Base-by-base conservation (phyloP, 1,284 basidiomycete species). In the Vanrija pseudolonga region DNA sequence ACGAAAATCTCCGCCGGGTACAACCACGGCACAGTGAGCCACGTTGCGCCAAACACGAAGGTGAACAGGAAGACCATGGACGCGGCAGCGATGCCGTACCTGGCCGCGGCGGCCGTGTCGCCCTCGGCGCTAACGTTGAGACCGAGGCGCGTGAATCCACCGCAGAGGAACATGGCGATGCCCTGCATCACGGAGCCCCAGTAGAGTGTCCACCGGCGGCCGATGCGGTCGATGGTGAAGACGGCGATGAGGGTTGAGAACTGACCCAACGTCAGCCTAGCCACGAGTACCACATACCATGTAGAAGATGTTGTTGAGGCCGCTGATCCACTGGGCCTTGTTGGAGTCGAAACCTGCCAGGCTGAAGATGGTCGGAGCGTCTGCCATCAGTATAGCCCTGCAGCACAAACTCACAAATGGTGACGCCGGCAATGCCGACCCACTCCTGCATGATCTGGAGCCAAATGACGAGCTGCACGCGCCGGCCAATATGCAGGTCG, bases 401-500 rank as follows among this genome's bases (percentile, higher is more conserved):
- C 39, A 22, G 18, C 1, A 3, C 12, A 14, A 20, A 41, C 39
- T 20, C 39, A 18, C 58, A 55, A 46, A 61, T 46, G 14, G 59
- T 53, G 17, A 57, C 55, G n/a, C 53, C 50, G 1, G 59, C 55
- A 18, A 47, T 50, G n/a, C 56, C 51, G 6, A 53, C 50, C 24
- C 76, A 67, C 45, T 78, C 74, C 53, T 77, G 76, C 61, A 77
- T 69, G 44, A 72, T 65, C 52, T 76, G 76, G 19, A 65, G 64
- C 18, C 65, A 66, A 38, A 72, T 67, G 19, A 68, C 74, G 23
- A 76, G 74, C 44, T 75, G 69, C 42, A 77, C 66, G 65, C 77
- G 72, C 51, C 77, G 71, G 39, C 74, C 71, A 52, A 50, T 37
- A 69, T 74, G 64, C 77, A 78, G 62, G 43, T 61, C 44, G 50